Base-by-base conservation (phyloP, 2,329 filamentous ascomycete species). In the Whalleya microplaca region DNA sequence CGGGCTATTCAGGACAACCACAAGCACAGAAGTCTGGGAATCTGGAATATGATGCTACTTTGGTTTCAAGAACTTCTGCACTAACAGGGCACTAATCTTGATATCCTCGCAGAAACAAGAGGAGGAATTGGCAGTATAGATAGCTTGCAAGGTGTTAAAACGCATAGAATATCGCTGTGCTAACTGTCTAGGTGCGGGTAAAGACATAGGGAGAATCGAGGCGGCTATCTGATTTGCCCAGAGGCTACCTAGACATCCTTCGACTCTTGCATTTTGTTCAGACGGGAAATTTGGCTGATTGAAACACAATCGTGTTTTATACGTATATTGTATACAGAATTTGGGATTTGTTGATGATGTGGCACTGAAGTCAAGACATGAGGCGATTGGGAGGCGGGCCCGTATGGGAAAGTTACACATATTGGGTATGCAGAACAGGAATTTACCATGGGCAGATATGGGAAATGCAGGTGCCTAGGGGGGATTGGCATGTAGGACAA, bases 401-500 rank as follows among this genome's bases (percentile, higher is more conserved):
- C 41, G 53, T n/a, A 49, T 51, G 55, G 58, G 48, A 43, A 59
- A 43, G 48, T 40, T 20, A 48, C 43, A 51, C 40, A 53, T 48
- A 53, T 46, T 18, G 37, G 14, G 50, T 52, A 61, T 63, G 58
- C 61, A 56, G 48, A 52, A 62, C 46, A 37, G 47, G 54, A 53
- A 37, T 60, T 62, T 58, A 49, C 54, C 57, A 56, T 60, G 54
- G 43, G 45, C 32, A 46, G 16, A 32, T 50, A 59, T 60, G 57
- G 59, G 46, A 19, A 62, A 62, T 45, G 14, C n/a, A 49, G 49
- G 51, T 52, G 47, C 47, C 42, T 20, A 48, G 45, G 59, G 47
- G 40, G 2, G 51, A 65, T 64, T 65, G 53, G 61, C 56, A 60
- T 59, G 57, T 46, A 21, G 41, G 51, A 53, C 50, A 54, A 59